Conservation (phyloP, 768 basidiomycete species). For the Phaeotremella skinneri region DNA sequence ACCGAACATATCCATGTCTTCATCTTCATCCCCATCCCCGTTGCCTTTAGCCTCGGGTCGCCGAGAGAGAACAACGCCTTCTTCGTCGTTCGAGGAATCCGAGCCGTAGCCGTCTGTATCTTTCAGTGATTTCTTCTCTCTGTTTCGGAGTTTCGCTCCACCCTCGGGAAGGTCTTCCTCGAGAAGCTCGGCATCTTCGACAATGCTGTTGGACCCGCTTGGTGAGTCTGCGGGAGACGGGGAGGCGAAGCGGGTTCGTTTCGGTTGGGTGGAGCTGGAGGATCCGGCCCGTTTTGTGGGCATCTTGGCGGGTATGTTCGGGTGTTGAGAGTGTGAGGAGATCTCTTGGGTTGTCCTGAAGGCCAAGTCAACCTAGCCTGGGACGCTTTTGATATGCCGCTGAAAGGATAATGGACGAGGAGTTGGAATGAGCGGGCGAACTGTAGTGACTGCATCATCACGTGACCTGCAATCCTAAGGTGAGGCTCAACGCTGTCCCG, state of each 20-base stretch:
- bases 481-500: neutral
- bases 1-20: constrained; percentile 75
- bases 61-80: constrained; percentile 84
- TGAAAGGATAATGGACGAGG: too few species aligned
- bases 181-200: constrained; percentile 15
- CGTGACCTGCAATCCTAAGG: neutral
- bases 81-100: constrained; percentile 90
- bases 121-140: constrained; percentile 68
- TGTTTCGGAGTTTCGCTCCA: constrained; percentile 52
- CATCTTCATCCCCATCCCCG: constrained; percentile 58
- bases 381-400: too few species aligned
- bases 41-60: constrained; percentile 51
- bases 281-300: constrained; percentile 27
- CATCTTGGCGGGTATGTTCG: too few species aligned
- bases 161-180: constrained; percentile 45
- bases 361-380: too few species aligned
- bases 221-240: constrained; percentile 21
- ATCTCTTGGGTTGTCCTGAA: too few species aligned
- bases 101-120: constrained; percentile 82
- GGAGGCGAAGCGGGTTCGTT: constrained; percentile 41
- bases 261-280: constrained; percentile 15
- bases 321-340: neutral
- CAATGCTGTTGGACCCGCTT: neutral
- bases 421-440: too few species aligned
- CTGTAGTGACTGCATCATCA: too few species aligned